Percentiles rank a stretch among this genome's conserved stretches.
Conservation (phyloP, 2,329 filamentous ascomycete genomes). For the Sarocladiaceae sp. region DNA sequence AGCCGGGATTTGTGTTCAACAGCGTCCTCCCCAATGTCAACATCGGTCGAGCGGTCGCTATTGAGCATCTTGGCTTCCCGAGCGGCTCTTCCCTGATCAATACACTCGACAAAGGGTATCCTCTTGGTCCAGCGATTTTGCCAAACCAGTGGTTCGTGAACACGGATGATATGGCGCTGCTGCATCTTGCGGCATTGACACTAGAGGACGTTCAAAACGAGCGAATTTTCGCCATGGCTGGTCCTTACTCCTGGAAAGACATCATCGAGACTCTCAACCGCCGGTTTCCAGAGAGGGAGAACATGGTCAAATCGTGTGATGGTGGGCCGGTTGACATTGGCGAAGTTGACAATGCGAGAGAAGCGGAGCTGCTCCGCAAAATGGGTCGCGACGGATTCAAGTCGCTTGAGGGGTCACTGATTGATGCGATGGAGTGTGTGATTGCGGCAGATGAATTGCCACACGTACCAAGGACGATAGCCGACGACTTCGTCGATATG, state of each 20-base stretch:
- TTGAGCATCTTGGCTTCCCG: background rate
- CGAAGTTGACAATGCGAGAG: background rate
- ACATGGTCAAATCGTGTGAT: background rate
- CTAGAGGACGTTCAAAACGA: background rate
- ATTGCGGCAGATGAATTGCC: background rate
- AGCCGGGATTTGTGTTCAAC: slow-evolving; percentile 8
- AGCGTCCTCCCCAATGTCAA: background rate
- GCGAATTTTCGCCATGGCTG: background rate
- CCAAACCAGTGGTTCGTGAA: background rate
- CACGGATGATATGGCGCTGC: slow-evolving; percentile 1
- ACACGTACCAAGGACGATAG: background rate
- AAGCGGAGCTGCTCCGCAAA: background rate
- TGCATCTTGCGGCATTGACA: slow-evolving; percentile 4
- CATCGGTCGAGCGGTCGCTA: background rate
- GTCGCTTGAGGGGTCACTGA: background rate
- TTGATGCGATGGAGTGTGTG: background rate
- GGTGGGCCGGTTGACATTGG: background rate
- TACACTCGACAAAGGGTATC: background rate
- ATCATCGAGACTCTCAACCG: background rate
- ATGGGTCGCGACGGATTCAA: background rate
- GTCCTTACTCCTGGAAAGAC: background rate
- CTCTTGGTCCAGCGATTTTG: background rate
- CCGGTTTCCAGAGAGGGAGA: background rate
- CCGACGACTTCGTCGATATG: background rate
- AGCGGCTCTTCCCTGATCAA: background rate